These are phyloP conservation scores for Thalassiosira pacifica DNA, from an alignment of 352 stramenopile genomes.

Conservation along the genomic window DNA sequence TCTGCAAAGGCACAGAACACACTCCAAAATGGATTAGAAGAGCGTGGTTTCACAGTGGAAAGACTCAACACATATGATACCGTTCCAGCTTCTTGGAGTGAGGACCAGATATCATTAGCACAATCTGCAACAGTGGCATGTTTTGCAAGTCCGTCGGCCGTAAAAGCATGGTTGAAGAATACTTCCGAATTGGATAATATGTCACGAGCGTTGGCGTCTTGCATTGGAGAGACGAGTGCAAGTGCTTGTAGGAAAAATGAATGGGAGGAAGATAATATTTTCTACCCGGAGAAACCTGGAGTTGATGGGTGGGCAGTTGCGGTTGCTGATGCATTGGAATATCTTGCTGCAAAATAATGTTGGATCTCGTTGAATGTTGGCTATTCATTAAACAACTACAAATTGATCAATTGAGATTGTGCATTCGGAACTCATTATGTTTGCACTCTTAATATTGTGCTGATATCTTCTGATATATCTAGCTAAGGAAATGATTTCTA, in stretches of 20 bases:
- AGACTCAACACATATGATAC: conserved; percentile 88
- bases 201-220: conserved; percentile 71
- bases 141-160: conserved; percentile 82
- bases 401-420: too few species aligned
- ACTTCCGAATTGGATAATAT: conserved; percentile 64
- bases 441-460: too few species aligned
- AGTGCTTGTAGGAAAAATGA: conserved; percentile 69
- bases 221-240: conserved; percentile 85
- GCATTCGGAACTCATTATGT: background rate
- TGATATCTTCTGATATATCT: too few species aligned
- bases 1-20: conserved; percentile 78
- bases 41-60: conserved; percentile 74
- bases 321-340: conserved; percentile 67
- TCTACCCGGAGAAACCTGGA: conserved; percentile 82
- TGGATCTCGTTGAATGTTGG: background rate
- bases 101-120: conserved; percentile 65
- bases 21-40: conserved; percentile 77
- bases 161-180: conserved; percentile 84
- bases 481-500: too few species aligned
- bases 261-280: conserved; percentile 77
- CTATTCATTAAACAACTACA: too few species aligned
- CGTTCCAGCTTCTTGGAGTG: conserved; percentile 77
- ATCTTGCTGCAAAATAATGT: conserved; percentile 12
- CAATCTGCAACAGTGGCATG: conserved; percentile 72
- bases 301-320: conserved; percentile 77